A percentile compares a stretch with the other conserved stretches of the same genome.
Conservation (phyloP, 2,329 filamentous ascomycete genomes). For the Colletotrichum orchidophilum region DNA sequence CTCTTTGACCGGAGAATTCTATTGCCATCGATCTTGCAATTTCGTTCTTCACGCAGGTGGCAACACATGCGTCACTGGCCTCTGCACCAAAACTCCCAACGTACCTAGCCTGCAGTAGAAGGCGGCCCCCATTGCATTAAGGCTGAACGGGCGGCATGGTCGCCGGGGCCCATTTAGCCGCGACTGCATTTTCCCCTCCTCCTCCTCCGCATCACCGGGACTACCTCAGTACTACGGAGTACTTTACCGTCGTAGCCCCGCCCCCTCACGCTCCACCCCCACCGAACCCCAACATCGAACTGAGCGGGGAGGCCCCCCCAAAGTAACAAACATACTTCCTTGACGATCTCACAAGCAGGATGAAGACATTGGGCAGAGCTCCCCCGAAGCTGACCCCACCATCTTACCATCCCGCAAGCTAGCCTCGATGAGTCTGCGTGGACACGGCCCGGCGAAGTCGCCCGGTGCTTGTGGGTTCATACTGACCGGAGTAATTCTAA, state of each 20-base stretch:
- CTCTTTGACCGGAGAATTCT: not conserved
- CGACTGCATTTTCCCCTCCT: not conserved
- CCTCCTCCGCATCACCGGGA: not conserved
- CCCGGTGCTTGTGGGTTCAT: not conserved
- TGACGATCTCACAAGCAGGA: not conserved
- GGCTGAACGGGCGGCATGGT: not conserved
- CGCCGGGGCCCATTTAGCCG: constrained; percentile 25
- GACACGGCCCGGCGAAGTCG: constrained; percentile 7
- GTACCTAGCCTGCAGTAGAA: not conserved
- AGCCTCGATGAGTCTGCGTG: not conserved
- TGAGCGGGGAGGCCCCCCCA: not conserved
- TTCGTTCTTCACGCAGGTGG: not conserved
- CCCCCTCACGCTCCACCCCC: constrained; percentile 15
- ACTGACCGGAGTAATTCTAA: constrained; percentile 26
- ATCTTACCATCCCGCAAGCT: not conserved
- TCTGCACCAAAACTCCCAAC: not conserved
- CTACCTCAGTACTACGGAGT: not conserved
- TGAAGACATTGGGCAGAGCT: constrained; percentile 13
- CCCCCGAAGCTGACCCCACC: constrained; percentile 2
- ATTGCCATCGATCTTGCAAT: not conserved
- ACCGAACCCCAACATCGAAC: constrained; percentile 14
- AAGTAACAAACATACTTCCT: not conserved
- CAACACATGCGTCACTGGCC: not conserved
- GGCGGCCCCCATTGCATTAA: not conserved
- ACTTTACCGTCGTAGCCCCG: not conserved